A percentile compares a stretch with the other conserved stretches of the same genome.
These are phyloP conservation scores for Aspergillus phoenicis DNA, from an alignment of 2,329 filamentous ascomycete species.

Conservation along the genomic window DNA sequence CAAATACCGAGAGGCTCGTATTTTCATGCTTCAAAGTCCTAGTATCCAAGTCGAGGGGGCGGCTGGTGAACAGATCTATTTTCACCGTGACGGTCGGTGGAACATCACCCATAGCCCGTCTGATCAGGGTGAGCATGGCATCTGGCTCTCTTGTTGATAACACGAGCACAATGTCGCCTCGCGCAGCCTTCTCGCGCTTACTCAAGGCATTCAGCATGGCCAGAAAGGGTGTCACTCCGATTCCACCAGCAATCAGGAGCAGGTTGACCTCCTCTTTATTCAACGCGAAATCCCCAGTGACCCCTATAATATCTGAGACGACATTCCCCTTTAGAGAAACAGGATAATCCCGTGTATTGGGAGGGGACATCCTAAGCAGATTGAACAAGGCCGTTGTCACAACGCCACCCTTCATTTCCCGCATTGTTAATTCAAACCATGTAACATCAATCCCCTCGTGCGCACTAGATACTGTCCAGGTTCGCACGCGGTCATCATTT, in stretches of 20 bases:
- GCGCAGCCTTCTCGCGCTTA: too few species aligned
- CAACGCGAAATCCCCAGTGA: background rate
- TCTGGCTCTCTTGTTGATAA: background rate
- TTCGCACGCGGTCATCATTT: constrained; percentile 7
- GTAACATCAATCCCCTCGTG: background rate
- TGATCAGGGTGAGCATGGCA: background rate
- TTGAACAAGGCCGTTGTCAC: constrained; percentile 4
- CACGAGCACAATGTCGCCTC: background rate
- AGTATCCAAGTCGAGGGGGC: background rate
- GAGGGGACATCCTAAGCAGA: background rate
- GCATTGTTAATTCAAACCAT: constrained; percentile 12
- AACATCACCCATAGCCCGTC: background rate
- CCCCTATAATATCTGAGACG: background rate
- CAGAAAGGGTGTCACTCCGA: constrained; percentile 5
- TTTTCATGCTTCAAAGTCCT: background rate
- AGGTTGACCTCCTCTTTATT: background rate
- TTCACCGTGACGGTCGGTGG: background rate
- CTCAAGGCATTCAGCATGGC: constrained; percentile 1
- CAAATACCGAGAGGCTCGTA: background rate
- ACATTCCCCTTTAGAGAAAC: background rate
- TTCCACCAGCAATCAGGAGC: constrained; percentile 3
- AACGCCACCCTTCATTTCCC: constrained; percentile 6
- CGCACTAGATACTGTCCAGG: constrained; percentile 9
- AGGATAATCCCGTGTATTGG: too few species aligned
- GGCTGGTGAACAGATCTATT: background rate